These are phyloP conservation scores for Gossypium raimondii DNA, from an alignment of 345 rosid genomes.

Conservation along the genomic window DNA sequence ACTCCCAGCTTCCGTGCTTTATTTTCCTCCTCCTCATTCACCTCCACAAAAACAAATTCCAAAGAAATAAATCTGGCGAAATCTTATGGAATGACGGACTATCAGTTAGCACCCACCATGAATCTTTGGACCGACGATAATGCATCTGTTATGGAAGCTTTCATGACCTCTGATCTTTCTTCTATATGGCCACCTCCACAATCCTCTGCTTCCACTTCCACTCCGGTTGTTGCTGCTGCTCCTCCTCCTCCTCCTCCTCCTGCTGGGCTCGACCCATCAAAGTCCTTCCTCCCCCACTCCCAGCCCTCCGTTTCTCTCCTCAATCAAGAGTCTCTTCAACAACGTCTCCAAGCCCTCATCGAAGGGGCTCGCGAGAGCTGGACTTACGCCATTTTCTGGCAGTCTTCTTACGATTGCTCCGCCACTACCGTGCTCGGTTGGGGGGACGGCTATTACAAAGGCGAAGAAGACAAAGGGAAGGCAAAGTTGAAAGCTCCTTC, in stretches of 20 bases:
- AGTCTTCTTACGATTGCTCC: conserved; percentile 65
- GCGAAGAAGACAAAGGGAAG: conserved; percentile 67
- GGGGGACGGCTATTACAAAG: conserved; percentile 96
- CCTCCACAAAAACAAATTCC: background rate
- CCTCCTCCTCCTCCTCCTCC: background rate
- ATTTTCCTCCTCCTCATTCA: background rate
- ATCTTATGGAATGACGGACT: conserved; percentile 44
- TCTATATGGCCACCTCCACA: conserved; percentile 62
- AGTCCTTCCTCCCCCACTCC: conserved; percentile 16
- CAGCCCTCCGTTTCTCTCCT: conserved; percentile 29
- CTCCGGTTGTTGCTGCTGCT: conserved; percentile 2
- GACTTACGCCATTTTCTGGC: conserved; percentile 99
- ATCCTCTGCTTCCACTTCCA: conserved; percentile 34
- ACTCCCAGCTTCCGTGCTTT: too few species aligned
- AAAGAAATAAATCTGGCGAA: background rate
- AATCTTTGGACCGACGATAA: conserved; percentile 89
- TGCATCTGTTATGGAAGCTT: conserved; percentile 90
- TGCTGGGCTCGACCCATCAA: conserved; percentile 11
- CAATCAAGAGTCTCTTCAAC: conserved; percentile 78
- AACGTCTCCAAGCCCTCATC: conserved; percentile 70
- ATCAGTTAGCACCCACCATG: conserved; percentile 47
- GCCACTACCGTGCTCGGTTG: conserved; percentile 60
- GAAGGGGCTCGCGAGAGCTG: conserved; percentile 68
- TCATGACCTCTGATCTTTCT: conserved; percentile 76
- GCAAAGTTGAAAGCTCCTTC: conserved; percentile 24